Conservation (phyloP, 352 stramenopile genomes). For the Globisporangium cylindrosporum region DNA sequence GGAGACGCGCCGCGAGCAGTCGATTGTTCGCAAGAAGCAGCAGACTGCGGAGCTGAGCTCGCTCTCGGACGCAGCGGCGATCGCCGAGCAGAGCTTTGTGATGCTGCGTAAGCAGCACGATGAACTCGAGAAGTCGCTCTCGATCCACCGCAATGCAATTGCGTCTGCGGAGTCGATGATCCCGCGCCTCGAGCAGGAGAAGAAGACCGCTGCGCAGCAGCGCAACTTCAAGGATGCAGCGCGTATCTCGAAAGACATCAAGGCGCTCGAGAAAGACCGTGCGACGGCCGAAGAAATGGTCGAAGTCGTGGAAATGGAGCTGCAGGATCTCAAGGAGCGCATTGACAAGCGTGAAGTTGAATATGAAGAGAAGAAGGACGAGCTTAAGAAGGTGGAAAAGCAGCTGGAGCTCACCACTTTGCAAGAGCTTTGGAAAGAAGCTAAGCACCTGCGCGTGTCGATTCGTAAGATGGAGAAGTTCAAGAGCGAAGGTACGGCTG, state of each 20-base stretch:
- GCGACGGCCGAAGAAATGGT: conserved; percentile 78
- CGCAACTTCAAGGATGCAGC: conserved; percentile 88
- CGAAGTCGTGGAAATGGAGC: conserved; percentile 79
- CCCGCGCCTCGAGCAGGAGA: conserved; percentile 73
- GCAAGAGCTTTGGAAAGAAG: conserved; percentile 78
- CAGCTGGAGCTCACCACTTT: conserved; percentile 64
- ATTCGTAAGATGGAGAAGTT: conserved; percentile 68
- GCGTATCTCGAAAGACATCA: conserved; percentile 85
- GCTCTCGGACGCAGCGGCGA: conserved; percentile 60
- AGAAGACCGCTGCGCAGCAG: conserved; percentile 69
- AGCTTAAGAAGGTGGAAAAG: conserved; percentile 73
- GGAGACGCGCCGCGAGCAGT: conserved; percentile 63
- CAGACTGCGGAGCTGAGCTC: conserved; percentile 67
- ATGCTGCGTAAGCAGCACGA: conserved; percentile 75
- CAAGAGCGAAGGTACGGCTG: conserved; percentile 58
- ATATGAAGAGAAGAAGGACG: conserved; percentile 75
- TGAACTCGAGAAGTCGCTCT: conserved; percentile 71
- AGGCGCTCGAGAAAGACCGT: conserved; percentile 82
- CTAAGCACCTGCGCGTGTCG: conserved; percentile 50
- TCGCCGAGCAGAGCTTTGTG: conserved; percentile 73
- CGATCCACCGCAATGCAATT: conserved; percentile 76
- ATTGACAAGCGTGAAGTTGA: conserved; percentile 68
- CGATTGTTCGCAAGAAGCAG: conserved; percentile 69
- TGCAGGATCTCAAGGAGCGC: conserved; percentile 71
- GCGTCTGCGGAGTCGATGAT: conserved; percentile 79